These are phyloP conservation scores for Dictyostelium purpureum DNA, from an alignment of 78 protist species.

Conservation along the genomic window DNA sequence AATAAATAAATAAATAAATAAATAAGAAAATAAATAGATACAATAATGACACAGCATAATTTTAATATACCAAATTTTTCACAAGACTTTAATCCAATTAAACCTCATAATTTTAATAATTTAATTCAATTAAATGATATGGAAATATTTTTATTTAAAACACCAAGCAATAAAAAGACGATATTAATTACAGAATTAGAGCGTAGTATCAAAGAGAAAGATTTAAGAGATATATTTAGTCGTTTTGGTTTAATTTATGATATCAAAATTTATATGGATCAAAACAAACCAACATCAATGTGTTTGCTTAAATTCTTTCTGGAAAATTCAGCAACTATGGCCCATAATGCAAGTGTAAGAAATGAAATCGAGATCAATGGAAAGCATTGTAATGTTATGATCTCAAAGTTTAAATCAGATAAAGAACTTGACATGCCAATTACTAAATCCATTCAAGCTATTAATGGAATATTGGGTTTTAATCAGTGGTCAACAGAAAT, in stretches of 20 bases:
- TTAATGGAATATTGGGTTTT: not conserved
- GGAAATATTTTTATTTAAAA: not conserved
- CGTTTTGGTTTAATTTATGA: slow-evolving; percentile 8
- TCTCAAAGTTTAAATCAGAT: not conserved
- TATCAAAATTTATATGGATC: not conserved
- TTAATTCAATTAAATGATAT: not conserved
- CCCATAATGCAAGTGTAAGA: not conserved
- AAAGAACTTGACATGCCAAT: not conserved
- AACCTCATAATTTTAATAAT: no score
- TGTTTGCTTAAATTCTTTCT: not conserved
- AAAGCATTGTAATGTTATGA: not conserved
- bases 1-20: no score
- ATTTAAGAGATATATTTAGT: not conserved
- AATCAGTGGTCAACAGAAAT: not conserved
- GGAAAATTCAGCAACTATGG: not conserved
- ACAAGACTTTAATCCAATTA: no score
- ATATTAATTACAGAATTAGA: not conserved
- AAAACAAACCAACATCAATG: not conserved
- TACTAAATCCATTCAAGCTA: not conserved
- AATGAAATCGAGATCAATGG: not conserved
- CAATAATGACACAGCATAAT: no score
- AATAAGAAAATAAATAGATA: no score
- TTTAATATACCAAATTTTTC: no score
- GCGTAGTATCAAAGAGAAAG: not conserved
- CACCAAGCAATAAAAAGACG: not conserved